Conservation (phyloP, 1,139 yeast genomes). For the Zygotorulaspora mrakii region DNA sequence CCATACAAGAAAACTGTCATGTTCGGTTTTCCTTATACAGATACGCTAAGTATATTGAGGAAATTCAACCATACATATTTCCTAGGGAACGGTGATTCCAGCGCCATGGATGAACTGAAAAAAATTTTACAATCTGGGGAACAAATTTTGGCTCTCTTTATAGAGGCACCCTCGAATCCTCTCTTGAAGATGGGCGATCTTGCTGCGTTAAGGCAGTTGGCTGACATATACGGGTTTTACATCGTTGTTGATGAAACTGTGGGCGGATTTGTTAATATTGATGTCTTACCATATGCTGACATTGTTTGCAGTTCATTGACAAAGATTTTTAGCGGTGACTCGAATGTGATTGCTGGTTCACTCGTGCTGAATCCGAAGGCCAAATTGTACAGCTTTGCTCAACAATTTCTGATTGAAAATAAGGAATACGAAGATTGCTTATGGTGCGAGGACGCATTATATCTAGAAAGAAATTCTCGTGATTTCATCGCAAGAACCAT, state of each 20-base stretch:
- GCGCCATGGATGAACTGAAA: conserved; percentile 65
- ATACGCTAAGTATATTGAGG: conserved; percentile 75
- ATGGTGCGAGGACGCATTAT: conserved; percentile 94
- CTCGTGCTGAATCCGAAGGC: conserved; percentile 71
- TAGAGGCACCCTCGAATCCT: conserved; percentile 95
- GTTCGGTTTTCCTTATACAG: conserved; percentile 94
- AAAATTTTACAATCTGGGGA: conserved; percentile 57
- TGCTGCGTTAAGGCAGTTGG: conserved; percentile 55
- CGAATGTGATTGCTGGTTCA: conserved; percentile 94
- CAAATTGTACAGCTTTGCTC: conserved; percentile 49
- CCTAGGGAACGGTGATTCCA: conserved; percentile 78
- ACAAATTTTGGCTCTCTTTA: conserved; percentile 62
- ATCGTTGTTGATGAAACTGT: conserved; percentile 91
- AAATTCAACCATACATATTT: conserved; percentile 90
- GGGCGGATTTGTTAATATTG: conserved; percentile 82
- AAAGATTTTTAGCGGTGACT: conserved; percentile 89
- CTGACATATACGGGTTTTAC: conserved; percentile 67
- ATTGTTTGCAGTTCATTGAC: conserved; percentile 84
- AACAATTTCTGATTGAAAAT: conserved; percentile 47
- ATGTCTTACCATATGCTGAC: conserved; percentile 78
- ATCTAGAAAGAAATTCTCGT: conserved; percentile 86
- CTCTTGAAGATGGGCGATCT: conserved; percentile 79
- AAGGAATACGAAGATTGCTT: conserved; percentile 59
- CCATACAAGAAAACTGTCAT: conserved; percentile 68
- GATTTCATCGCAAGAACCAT: conserved; percentile 72